These are phyloP conservation scores for Psophocarpus tetragonolobus DNA, from an alignment of 306 rosid species.

Conservation along the genomic window DNA sequence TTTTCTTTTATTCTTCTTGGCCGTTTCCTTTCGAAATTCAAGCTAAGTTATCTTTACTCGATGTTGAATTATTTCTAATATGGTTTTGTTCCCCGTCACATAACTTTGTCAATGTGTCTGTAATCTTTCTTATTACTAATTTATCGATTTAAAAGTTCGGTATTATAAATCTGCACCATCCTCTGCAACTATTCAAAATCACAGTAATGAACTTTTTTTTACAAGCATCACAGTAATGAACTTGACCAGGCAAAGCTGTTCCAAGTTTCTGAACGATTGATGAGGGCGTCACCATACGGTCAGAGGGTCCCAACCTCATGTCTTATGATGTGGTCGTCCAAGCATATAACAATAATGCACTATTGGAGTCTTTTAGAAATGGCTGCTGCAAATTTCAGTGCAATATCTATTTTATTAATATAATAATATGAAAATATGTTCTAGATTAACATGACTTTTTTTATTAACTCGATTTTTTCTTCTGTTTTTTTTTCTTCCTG, in stretches of 20 bases:
- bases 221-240: too few species aligned
- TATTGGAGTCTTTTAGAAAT: background rate
- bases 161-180: background rate
- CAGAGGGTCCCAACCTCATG: background rate
- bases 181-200: background rate
- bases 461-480: too few species aligned
- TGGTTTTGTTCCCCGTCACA: background rate
- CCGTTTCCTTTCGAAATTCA: conserved; percentile 15
- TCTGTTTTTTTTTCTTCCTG: too few species aligned
- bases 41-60: conserved; percentile 8
- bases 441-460: too few species aligned
- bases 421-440: too few species aligned
- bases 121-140: background rate
- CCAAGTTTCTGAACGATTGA: too few species aligned
- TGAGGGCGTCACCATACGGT: too few species aligned
- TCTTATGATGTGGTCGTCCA: background rate
- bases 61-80: background rate
- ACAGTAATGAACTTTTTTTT: too few species aligned
- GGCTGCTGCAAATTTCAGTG: background rate
- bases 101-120: background rate
- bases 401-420: too few species aligned
- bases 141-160: background rate
- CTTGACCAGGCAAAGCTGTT: too few species aligned
- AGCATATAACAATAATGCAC: background rate
- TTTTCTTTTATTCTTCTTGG: conserved; percentile 11